A percentile compares a stretch with the other conserved stretches of the same genome.
phyloP scores from a whole-genome alignment of 2,329 filamentous ascomycete species.

The Sclerotinia trifoliorum region DNA sequence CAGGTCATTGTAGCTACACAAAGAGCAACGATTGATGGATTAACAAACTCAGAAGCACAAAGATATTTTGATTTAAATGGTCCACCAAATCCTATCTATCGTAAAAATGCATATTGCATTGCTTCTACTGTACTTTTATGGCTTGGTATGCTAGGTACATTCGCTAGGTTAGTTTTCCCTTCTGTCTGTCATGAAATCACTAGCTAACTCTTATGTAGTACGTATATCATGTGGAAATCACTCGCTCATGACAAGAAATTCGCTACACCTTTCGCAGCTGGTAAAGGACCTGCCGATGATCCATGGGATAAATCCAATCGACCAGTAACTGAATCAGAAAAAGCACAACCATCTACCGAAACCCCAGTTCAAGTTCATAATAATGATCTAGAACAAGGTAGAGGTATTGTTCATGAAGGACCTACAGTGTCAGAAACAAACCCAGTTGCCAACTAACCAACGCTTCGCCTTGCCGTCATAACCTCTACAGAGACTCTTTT shows the following conservation, averaged over 20 bases:
- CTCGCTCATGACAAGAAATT: slow-evolving; percentile 40
- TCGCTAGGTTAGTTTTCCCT: slow-evolving; percentile 44
- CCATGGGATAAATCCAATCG: not conserved
- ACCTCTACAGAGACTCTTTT: too few species aligned
- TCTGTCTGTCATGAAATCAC: not conserved
- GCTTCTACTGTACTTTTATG: slow-evolving; percentile 54
- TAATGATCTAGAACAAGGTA: too few species aligned
- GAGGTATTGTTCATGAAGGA: too few species aligned
- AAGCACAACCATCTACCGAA: not conserved
- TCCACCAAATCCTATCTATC: slow-evolving; percentile 45
- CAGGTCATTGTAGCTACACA: slow-evolving; percentile 49
- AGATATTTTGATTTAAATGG: slow-evolving; percentile 40
- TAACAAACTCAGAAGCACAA: slow-evolving; percentile 35
- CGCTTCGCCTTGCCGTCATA: too few species aligned
- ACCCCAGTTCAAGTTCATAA: not conserved
- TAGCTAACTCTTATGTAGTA: slow-evolving; percentile 28
- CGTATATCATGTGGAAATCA: slow-evolving; percentile 41
- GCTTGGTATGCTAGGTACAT: slow-evolving; percentile 50
- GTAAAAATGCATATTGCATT: slow-evolving; percentile 50
- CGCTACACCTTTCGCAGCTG: slow-evolving; percentile 35
- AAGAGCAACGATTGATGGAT: slow-evolving; percentile 47
- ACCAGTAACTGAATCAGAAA: not conserved
- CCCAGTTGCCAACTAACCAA: too few species aligned
- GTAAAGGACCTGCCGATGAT: slow-evolving; percentile 19
- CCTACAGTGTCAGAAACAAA: too few species aligned